These are phyloP conservation scores for Hyparrhenia diplandra DNA, from an alignment of 176 grass and related monocot genomes.

Conservation along the genomic window DNA sequence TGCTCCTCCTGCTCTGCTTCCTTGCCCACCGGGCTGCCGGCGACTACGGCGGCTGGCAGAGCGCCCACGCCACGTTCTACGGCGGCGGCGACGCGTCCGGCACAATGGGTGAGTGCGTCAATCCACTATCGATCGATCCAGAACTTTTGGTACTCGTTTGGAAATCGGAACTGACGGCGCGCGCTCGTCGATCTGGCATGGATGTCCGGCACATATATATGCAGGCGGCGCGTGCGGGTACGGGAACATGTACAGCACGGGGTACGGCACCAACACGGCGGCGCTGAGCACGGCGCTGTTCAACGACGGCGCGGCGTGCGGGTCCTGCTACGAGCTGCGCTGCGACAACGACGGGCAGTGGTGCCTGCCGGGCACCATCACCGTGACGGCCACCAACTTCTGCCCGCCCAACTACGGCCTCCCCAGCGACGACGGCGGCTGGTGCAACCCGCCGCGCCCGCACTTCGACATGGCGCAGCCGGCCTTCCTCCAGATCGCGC, in stretches of 20 bases:
- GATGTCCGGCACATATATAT: background rate
- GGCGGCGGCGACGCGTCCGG: slow-evolving; percentile 79
- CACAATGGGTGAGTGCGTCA: slow-evolving; percentile 57
- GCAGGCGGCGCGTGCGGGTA: slow-evolving; percentile 92
- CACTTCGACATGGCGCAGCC: slow-evolving; percentile 94
- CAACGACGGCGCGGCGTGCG: slow-evolving; percentile 66
- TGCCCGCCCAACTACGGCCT: slow-evolving; percentile 78
- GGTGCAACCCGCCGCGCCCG: slow-evolving; percentile 88
- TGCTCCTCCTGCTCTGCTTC: slow-evolving; percentile 48
- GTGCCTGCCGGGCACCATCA: slow-evolving; percentile 63
- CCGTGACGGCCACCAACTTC: slow-evolving; percentile 73
- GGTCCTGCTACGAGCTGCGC: slow-evolving; percentile 58
- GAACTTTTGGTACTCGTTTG: background rate
- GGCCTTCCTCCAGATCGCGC: slow-evolving; percentile 83
- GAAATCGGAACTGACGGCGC: background rate
- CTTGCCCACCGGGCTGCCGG: slow-evolving; percentile 22
- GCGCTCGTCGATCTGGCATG: no score
- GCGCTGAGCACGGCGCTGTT: slow-evolving; percentile 93
- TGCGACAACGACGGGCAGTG: slow-evolving; percentile 46
- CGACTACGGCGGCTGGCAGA: slow-evolving; percentile 63
- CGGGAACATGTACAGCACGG: slow-evolving; percentile 85
- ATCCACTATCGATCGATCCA: background rate
- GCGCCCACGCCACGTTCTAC: slow-evolving; percentile 84
- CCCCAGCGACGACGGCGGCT: slow-evolving; percentile 79
- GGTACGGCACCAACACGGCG: slow-evolving; percentile 89